Evolutionary conservation across 2,329 filamentous ascomycete genomes (phyloP).

Genomic region (Fusarium duplospermum): DNA sequence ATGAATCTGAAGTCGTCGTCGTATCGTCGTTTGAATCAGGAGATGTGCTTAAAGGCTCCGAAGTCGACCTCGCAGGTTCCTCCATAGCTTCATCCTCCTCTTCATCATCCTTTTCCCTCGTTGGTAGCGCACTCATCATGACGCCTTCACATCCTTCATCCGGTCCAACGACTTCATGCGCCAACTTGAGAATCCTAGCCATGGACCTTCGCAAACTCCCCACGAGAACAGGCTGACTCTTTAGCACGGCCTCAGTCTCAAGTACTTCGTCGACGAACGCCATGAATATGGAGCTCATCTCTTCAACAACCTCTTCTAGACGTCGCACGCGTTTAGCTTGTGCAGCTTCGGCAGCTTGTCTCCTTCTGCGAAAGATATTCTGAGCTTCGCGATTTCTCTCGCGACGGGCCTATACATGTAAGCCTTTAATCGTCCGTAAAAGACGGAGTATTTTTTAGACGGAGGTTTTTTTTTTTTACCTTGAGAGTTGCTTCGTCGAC

Average conservation of each 20-base stretch:
- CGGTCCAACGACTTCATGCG: slow-evolving; percentile 41
- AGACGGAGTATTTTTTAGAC: background rate
- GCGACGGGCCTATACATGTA: slow-evolving; percentile 40
- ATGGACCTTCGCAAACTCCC: slow-evolving; percentile 34
- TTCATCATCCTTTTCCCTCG: background rate
- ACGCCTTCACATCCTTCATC: slow-evolving; percentile 33
- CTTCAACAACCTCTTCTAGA: slow-evolving; percentile 44
- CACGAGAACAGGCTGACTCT: slow-evolving; percentile 31
- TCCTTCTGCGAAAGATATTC: slow-evolving; percentile 44
- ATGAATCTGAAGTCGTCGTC: background rate
- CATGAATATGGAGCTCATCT: slow-evolving; percentile 47
- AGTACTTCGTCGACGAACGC: slow-evolving; percentile 45
- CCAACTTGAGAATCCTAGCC: slow-evolving; percentile 38
- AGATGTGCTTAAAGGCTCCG: background rate
- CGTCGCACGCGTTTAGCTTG: slow-evolving; percentile 42
- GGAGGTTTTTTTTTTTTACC: slow-evolving; percentile 12
- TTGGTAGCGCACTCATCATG: slow-evolving; percentile 19
- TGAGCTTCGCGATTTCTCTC: slow-evolving; percentile 47
- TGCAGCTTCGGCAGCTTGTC: slow-evolving; percentile 44
- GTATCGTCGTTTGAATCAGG: slow-evolving; percentile 1
- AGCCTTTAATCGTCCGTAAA: background rate
- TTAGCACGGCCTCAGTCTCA: slow-evolving; percentile 39
- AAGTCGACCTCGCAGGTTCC: background rate
- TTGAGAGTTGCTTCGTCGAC: slow-evolving; percentile 42
- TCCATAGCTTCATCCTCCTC: background rate